Percentiles rank a stretch among this genome's conserved stretches.
phyloP scores from a whole-genome alignment of 805 yeast genomes.

The Huiozyma naganishii region DNA sequence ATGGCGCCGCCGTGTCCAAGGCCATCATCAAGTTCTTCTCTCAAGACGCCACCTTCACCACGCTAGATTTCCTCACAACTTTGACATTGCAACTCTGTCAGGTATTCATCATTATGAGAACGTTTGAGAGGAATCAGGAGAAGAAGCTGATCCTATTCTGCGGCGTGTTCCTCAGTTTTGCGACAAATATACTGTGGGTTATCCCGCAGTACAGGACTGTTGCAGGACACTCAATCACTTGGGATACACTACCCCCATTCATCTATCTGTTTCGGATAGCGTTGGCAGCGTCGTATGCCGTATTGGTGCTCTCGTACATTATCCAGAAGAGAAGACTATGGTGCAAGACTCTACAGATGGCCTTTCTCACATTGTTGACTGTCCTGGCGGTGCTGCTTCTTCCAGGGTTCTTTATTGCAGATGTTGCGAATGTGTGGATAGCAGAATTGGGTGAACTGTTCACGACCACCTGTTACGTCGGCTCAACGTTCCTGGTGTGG shows the following conservation, averaged over 20 bases:
- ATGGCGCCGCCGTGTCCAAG: constrained; percentile 25
- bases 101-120: constrained; percentile 58
- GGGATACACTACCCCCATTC: constrained; percentile 60
- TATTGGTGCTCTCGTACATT: constrained; percentile 46
- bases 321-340: constrained; percentile 43
- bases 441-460: constrained; percentile 62
- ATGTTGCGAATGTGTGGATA: constrained; percentile 67
- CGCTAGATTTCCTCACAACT: constrained; percentile 48
- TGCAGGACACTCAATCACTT: constrained; percentile 20
- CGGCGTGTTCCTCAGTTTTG: constrained; percentile 43
- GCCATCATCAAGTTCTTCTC: constrained; percentile 30
- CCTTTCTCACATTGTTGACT: constrained; percentile 48
- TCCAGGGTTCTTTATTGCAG: constrained; percentile 64
- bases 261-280: constrained; percentile 66
- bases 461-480: constrained; percentile 58
- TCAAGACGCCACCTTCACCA: constrained; percentile 35
- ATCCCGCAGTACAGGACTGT: constrained; percentile 31
- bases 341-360: constrained; percentile 33
- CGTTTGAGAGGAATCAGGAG: constrained; percentile 59
- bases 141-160: constrained; percentile 48
- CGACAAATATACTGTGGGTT: constrained; percentile 63
- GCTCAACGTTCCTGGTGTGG: constrained; percentile 70
- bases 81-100: constrained; percentile 53
- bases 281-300: constrained; percentile 56
- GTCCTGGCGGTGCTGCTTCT: constrained; percentile 47